These are phyloP conservation scores for Apophysomyces sp. DNA, from an alignment of 371 early-diverging fungal species.

Conservation along the genomic window DNA sequence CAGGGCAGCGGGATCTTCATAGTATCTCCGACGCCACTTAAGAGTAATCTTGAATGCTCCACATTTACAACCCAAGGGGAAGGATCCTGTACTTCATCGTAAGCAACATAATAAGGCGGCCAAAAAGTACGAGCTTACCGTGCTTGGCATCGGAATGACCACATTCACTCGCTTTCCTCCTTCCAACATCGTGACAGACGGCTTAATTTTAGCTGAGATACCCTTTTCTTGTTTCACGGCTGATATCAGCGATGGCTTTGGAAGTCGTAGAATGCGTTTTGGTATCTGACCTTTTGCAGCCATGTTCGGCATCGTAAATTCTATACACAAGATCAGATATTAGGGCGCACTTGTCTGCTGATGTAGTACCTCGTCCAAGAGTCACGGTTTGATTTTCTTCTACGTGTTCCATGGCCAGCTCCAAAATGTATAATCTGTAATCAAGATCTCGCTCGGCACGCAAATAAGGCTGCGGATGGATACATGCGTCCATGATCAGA, in stretches of 20 bases:
- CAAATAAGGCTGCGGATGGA: conserved; percentile 59
- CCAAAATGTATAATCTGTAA: conserved; percentile 65
- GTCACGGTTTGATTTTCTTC: conserved; percentile 54
- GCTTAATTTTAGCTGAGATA: background rate
- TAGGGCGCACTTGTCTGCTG: background rate
- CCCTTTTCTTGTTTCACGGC: conserved; percentile 16
- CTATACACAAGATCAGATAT: conserved; percentile 21
- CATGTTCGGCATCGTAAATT: conserved; percentile 62
- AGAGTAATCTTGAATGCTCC: conserved; percentile 22
- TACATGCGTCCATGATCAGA: conserved; percentile 69
- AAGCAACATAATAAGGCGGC: background rate
- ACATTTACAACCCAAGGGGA: conserved; percentile 34
- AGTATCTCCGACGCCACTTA: conserved; percentile 10
- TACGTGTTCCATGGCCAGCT: conserved; percentile 65
- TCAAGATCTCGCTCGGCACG: conserved; percentile 56
- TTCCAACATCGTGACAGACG: conserved; percentile 8
- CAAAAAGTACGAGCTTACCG: conserved; percentile 17
- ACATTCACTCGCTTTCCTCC: conserved; percentile 22
- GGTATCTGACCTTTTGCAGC: conserved; percentile 61
- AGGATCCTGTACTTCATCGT: conserved; percentile 15
- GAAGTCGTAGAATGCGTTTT: conserved; percentile 52
- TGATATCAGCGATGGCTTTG: conserved; percentile 54
- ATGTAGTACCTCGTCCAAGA: conserved; percentile 60
- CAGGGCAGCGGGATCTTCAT: conserved; percentile 14
- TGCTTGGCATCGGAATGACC: conserved; percentile 31